A percentile compares a stretch with the other conserved stretches of the same genome.
Conservation (phyloP, 1,284 basidiomycete genomes). For the Ceratorhiza oryzae-sativae region DNA sequence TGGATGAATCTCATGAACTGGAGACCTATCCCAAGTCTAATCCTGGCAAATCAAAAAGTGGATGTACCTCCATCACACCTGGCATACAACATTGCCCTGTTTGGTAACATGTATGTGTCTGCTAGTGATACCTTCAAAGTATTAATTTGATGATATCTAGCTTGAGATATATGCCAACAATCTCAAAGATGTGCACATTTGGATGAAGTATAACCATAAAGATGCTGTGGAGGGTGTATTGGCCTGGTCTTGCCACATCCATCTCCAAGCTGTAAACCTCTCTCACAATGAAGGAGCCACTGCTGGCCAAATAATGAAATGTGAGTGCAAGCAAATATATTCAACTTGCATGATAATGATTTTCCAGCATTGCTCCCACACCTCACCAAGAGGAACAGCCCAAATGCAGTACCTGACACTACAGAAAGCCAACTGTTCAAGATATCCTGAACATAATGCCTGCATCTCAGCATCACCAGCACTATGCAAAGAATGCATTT, state of each 20-base stretch:
- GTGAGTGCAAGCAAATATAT: neutral
- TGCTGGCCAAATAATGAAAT: slow-evolving; percentile 6
- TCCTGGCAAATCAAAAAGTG: no score
- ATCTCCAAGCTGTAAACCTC: neutral
- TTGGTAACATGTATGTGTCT: neutral
- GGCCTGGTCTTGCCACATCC: neutral
- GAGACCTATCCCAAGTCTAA: neutral
- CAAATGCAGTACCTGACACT: neutral
- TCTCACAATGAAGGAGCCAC: neutral
- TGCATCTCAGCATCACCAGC: neutral
- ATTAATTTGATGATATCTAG: neutral
- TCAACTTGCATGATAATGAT: neutral
- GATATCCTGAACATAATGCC: slow-evolving; percentile 12
- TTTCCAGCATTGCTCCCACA: neutral
- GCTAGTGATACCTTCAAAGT: neutral
- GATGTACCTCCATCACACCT: neutral
- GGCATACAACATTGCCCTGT: neutral
- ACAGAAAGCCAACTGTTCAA: neutral
- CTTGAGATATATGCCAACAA: neutral
- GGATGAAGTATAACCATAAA: neutral
- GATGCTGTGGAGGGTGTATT: neutral
- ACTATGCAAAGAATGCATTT: slow-evolving; percentile 16
- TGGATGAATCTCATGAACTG: neutral
- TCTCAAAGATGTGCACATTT: neutral
- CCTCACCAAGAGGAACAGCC: neutral